Evolutionary conservation across 176 grass and related monocot species (phyloP).

Genomic region (Zoysia pacifica): DNA sequence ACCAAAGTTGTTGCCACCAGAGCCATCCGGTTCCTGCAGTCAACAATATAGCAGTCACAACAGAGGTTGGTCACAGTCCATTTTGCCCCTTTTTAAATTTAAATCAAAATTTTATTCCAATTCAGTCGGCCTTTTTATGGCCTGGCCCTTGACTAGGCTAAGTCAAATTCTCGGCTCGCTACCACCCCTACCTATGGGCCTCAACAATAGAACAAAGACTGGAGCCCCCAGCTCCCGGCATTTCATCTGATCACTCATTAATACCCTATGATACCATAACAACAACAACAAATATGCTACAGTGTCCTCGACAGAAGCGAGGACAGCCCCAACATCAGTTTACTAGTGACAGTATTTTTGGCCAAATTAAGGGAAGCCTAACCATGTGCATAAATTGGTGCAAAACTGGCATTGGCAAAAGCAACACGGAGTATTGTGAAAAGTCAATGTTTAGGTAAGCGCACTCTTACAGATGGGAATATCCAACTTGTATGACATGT

Average conservation of each 20-base stretch:
- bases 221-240: background rate
- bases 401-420: background rate
- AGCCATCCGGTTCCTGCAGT: conserved; percentile 45
- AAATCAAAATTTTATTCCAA: too few species aligned
- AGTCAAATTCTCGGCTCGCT: background rate
- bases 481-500: too few species aligned
- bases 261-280: background rate
- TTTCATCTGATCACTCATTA: background rate
- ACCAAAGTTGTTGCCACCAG: conserved; percentile 45
- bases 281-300: background rate
- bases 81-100: too few species aligned
- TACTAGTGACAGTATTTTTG: background rate
- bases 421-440: background rate
- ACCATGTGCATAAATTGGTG: background rate
- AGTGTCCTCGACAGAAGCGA: background rate
- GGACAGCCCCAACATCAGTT: background rate
- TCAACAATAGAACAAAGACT: background rate
- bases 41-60: conserved; percentile 14
- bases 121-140: too few species aligned
- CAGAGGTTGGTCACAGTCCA: too few species aligned
- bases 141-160: too few species aligned
- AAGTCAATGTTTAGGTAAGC: too few species aligned
- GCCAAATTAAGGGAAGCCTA: background rate
- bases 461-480: too few species aligned
- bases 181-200: background rate